These are phyloP conservation scores for Tremella mesenterica DNA, from an alignment of 768 basidiomycete species.

Conservation along the genomic window DNA sequence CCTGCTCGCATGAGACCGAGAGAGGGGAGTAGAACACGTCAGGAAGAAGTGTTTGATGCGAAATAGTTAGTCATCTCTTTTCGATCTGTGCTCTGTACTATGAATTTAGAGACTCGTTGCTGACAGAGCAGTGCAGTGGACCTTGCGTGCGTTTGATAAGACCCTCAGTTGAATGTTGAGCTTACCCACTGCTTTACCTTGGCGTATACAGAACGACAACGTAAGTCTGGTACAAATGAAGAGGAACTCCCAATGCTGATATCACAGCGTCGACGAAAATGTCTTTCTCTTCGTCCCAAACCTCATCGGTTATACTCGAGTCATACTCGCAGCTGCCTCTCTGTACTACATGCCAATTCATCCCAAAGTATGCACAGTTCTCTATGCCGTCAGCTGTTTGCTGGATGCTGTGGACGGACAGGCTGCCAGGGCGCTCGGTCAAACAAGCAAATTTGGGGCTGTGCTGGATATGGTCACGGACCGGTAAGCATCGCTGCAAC, in stretches of 20 bases:
- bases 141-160: constrained; percentile 37
- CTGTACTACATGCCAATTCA: constrained; percentile 91
- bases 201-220: constrained; percentile 17
- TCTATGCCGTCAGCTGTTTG: constrained; percentile 82
- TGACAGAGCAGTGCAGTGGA: constrained; percentile 33
- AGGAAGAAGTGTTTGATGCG: constrained; percentile 40
- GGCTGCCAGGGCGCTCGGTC: constrained; percentile 75
- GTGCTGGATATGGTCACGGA: constrained; percentile 99
- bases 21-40: constrained; percentile 28
- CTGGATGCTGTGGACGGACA: constrained; percentile 93
- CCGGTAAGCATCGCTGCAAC: constrained; percentile 64
- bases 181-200: background rate
- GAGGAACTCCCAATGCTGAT: constrained; percentile 1
- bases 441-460: constrained; percentile 93
- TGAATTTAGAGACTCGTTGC: background rate
- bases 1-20: constrained; percentile 13
- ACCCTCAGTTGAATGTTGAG: background rate
- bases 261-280: constrained; percentile 58
- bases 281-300: constrained; percentile 96
- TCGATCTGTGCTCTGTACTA: background rate
- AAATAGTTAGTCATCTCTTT: constrained; percentile 37
- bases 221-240: constrained; percentile 11
- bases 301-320: constrained; percentile 81
- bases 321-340: constrained; percentile 80
- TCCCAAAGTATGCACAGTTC: constrained; percentile 79